Base-by-base conservation (phyloP, 345 rosid genomes). In the Eucalyptus erythrocorys region DNA sequence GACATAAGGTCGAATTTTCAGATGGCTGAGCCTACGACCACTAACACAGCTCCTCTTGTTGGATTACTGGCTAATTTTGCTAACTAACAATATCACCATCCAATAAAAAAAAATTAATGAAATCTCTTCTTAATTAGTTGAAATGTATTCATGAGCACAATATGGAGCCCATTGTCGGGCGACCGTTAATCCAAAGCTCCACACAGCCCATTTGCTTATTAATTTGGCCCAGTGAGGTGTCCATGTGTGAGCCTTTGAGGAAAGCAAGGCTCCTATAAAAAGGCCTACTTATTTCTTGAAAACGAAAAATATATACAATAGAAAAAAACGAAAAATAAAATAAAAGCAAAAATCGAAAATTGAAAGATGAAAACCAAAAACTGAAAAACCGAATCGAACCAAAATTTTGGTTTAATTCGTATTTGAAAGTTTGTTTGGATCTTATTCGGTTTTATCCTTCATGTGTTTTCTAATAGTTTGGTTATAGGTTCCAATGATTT, bases 41-140 rank as follows among this genome's bases (percentile, higher is more conserved):
- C 87, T 47, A 97, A 91, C 30, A 89, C 89, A 85, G 94, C 98
- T 45, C 97, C 98, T 10, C 55, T 94, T 14, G 93, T 95, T 17
- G 98, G 99, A 26, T 91, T 94, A 80, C 91, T 96, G 76, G 99
- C 98, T 50, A 91, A 90, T 55, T 85, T 94, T 47, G 90, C 88
- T 43, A 51, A 19, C 10, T 51, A 51, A 51, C 57, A 51, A 51
- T 51, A 51, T 51, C 57, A 5, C 26, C 57, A 51, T 51, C 57
- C 57, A 51, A 51, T 19, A 50, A 50, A 51, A 51, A 51, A 51
- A 11, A 8, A 27, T 12, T 12, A 59, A 30, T 61, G 7, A 61
- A 30, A 27, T 30, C 16, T 13, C 34, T 30, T 30, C 30, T 30
- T 61, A 61, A 61, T 61, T 13, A 30, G 17, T 30, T 10, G 5